Percentiles rank a stretch among this genome's conserved stretches.
These are phyloP conservation scores for Gossypium davidsonii DNA, from an alignment of 441 rosid genomes.

Conservation along the genomic window DNA sequence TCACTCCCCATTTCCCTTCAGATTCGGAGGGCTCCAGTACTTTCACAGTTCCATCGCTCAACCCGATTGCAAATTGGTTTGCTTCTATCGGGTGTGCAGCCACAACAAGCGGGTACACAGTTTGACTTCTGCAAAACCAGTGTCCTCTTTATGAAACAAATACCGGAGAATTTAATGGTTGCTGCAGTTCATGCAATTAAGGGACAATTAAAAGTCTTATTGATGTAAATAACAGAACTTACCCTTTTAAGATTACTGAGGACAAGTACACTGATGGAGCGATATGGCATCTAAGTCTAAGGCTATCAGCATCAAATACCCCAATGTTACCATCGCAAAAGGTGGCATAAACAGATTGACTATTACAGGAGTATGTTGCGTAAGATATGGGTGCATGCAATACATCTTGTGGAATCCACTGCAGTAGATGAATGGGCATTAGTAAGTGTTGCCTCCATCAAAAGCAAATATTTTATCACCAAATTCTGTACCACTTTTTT, in stretches of 20 bases:
- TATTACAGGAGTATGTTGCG: slow-evolving; percentile 76
- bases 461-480: neutral
- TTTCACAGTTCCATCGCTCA: slow-evolving; percentile 69
- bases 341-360: slow-evolving; percentile 69
- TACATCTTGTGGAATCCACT: slow-evolving; percentile 86
- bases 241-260: slow-evolving; percentile 49
- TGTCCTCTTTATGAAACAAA: neutral
- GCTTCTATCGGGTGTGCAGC: slow-evolving; percentile 80
- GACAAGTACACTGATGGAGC: slow-evolving; percentile 62
- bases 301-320: slow-evolving; percentile 69
- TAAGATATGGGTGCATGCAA: slow-evolving; percentile 66
- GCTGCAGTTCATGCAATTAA: neutral
- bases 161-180: neutral
- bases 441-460: neutral
- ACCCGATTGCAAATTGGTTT: slow-evolving; percentile 72
- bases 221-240: slow-evolving; percentile 14
- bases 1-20: slow-evolving; percentile 73
- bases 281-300: slow-evolving; percentile 71
- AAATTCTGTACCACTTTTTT: neutral
- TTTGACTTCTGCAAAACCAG: slow-evolving; percentile 43
- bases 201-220: neutral
- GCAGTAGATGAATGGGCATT: slow-evolving; percentile 17
- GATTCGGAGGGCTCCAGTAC: slow-evolving; percentile 75
- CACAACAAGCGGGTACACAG: slow-evolving; percentile 60
- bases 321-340: slow-evolving; percentile 79